phyloP scores from a whole-genome alignment of 2,329 filamentous ascomycete species.

The Gnomoniopsis smithogilvyi region DNA sequence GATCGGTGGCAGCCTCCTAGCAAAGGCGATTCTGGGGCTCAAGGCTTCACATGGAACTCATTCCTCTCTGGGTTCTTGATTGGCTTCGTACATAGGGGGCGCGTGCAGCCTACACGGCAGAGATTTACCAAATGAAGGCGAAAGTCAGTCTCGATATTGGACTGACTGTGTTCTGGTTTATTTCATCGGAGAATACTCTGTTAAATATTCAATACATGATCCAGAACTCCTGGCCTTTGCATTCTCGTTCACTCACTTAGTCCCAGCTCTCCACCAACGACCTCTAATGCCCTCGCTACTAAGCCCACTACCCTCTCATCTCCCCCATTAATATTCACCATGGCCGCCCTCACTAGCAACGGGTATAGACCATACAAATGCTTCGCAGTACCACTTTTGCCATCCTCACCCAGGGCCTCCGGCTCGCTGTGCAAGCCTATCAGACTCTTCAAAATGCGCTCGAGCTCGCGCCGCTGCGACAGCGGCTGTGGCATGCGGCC shows the following conservation, averaged over 20 bases:
- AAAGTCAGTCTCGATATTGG: background rate
- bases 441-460: conserved; percentile 66
- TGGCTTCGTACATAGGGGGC: conserved; percentile 11
- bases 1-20: background rate
- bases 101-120: conserved; percentile 8
- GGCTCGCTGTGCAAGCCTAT: conserved; percentile 67
- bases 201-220: no score
- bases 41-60: conserved; percentile 1
- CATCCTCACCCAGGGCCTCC: conserved; percentile 61
- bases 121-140: background rate
- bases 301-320: conserved; percentile 59
- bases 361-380: conserved; percentile 82
- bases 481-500: conserved; percentile 86
- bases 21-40: background rate
- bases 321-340: conserved; percentile 52
- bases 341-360: conserved; percentile 63
- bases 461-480: conserved; percentile 73
- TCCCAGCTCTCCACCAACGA: conserved; percentile 58
- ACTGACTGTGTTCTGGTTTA: background rate
- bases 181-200: background rate
- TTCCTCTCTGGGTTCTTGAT: conserved; percentile 9
- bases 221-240: background rate
- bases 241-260: conserved; percentile 16
- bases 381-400: conserved; percentile 52
- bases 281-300: conserved; percentile 58